Evolutionary conservation across 2,329 filamentous ascomycete genomes (phyloP).

Genomic region (Penicillium sp.): DNA sequence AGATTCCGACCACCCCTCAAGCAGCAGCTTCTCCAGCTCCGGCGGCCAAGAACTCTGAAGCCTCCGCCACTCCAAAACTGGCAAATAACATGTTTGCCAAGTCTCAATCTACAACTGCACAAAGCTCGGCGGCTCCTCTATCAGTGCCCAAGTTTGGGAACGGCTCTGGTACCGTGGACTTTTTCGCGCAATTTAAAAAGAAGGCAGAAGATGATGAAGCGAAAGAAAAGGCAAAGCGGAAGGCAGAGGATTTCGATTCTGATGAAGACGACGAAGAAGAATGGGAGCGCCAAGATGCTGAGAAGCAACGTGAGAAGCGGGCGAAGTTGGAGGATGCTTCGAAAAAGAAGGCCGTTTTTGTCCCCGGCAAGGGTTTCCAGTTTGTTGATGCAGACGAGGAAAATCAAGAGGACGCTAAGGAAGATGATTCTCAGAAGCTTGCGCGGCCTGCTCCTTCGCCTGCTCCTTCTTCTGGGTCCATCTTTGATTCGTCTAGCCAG

Average conservation of each 20-base stretch:
- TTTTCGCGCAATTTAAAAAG: slow-evolving; percentile 48
- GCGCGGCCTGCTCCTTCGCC: slow-evolving; percentile 6
- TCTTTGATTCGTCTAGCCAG: slow-evolving; percentile 34
- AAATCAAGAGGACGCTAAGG: slow-evolving; percentile 10
- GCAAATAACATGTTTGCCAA: slow-evolving; percentile 9
- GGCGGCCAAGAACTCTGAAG: neutral
- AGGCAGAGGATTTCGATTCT: slow-evolving; percentile 56
- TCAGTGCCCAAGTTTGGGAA: slow-evolving; percentile 39
- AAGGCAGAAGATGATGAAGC: slow-evolving; percentile 45
- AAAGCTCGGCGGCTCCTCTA: slow-evolving; percentile 7
- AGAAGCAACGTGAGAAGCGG: slow-evolving; percentile 51
- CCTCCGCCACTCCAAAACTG: neutral
- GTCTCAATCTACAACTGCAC: neutral
- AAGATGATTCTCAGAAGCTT: slow-evolving; percentile 8
- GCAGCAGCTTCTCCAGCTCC: neutral
- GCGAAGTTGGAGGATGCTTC: slow-evolving; percentile 44
- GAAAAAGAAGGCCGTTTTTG: slow-evolving; percentile 36
- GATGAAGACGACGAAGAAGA: slow-evolving; percentile 56
- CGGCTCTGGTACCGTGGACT: slow-evolving; percentile 34
- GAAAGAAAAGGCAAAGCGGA: slow-evolving; percentile 52
- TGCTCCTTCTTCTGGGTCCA: slow-evolving; percentile 25
- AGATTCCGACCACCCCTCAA: neutral
- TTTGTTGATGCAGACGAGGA: slow-evolving; percentile 33
- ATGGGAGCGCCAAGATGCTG: slow-evolving; percentile 52
- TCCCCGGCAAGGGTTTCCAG: slow-evolving; percentile 39